Evolutionary conservation across 106 monocot genomes (phyloP).

Genomic region (Agapanthus africanus): DNA sequence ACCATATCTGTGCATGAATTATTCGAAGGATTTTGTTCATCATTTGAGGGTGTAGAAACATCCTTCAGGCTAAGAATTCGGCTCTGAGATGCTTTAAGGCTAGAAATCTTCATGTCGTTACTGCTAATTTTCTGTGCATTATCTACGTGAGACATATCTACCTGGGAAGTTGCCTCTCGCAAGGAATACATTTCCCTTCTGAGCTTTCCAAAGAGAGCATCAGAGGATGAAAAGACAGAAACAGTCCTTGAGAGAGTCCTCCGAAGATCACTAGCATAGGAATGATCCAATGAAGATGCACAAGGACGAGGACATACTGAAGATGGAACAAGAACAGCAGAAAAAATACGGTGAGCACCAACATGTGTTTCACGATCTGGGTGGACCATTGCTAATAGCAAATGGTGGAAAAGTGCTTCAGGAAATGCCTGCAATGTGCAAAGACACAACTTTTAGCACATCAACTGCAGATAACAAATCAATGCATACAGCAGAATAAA

Average conservation of each 20-base stretch:
- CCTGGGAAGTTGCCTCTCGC: too few species aligned
- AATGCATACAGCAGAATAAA: neutral
- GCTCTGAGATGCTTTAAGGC: conserved; percentile 50
- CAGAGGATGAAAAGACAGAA: conserved; percentile 94
- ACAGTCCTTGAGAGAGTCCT: conserved; percentile 81
- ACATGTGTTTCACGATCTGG: conserved; percentile 77
- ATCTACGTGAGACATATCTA: too few species aligned
- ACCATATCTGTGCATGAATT: conserved; percentile 35
- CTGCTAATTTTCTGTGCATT: too few species aligned
- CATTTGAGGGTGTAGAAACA: conserved; percentile 10
- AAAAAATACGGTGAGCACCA: conserved; percentile 81
- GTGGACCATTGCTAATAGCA: conserved; percentile 76
- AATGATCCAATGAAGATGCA: conserved; percentile 18
- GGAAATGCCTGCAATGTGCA: conserved; percentile 60
- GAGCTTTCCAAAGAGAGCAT: conserved; percentile 76
- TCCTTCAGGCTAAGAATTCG: conserved; percentile 29
- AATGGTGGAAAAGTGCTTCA: conserved; percentile 74
- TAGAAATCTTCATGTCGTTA: too few species aligned
- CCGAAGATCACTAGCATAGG: conserved; percentile 39
- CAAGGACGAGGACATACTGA: conserved; percentile 49
- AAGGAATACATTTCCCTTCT: conserved; percentile 31
- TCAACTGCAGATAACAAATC: neutral
- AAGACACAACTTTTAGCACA: too few species aligned
- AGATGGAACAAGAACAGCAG: conserved; percentile 79
- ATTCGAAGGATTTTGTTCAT: conserved; percentile 22